These are phyloP conservation scores for Dillenia suffruticosa DNA, from an alignment of 164 flowering plant species.

Conservation along the genomic window DNA sequence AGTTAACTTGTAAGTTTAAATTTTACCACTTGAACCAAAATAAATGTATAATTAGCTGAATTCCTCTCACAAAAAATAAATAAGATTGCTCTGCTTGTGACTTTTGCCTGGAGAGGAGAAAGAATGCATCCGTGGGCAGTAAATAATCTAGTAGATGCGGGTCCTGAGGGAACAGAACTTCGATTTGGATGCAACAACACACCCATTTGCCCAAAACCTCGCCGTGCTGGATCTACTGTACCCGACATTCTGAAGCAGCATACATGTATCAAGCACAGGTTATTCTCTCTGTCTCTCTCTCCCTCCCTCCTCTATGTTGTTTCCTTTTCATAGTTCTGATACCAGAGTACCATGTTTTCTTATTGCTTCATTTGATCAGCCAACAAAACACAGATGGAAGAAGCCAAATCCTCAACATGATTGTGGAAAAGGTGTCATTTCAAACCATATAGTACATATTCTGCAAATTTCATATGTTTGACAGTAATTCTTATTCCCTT, in stretches of 20 bases:
- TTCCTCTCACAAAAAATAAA: neutral
- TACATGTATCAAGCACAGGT: slow-evolving; percentile 41
- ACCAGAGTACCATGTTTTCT: neutral
- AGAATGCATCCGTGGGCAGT: slow-evolving; percentile 29
- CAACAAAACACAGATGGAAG: slow-evolving; percentile 31
- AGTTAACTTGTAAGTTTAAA: slow-evolving; percentile 2
- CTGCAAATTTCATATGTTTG: neutral
- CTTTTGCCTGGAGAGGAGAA: slow-evolving; percentile 4
- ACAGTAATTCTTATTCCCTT: neutral
- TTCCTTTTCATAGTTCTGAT: neutral
- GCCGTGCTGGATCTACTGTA: slow-evolving; percentile 27
- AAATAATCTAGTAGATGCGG: slow-evolving; percentile 28
- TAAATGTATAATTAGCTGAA: slow-evolving; percentile 2
- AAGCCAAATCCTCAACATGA: slow-evolving; percentile 26
- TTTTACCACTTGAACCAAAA: slow-evolving; percentile 7
- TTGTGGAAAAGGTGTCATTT: slow-evolving; percentile 36
- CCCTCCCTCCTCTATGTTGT: neutral
- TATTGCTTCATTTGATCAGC: slow-evolving; percentile 20
- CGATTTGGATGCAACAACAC: slow-evolving; percentile 12
- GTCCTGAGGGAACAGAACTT: slow-evolving; percentile 14
- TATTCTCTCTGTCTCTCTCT: neutral
- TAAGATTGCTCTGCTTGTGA: slow-evolving; percentile 6
- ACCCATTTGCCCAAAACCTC: slow-evolving; percentile 62
- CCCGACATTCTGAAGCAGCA: slow-evolving; percentile 47
- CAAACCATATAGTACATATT: neutral